Base-by-base conservation (phyloP, 495 filamentous ascomycete species). In the Aspergillus campestris region DNA sequence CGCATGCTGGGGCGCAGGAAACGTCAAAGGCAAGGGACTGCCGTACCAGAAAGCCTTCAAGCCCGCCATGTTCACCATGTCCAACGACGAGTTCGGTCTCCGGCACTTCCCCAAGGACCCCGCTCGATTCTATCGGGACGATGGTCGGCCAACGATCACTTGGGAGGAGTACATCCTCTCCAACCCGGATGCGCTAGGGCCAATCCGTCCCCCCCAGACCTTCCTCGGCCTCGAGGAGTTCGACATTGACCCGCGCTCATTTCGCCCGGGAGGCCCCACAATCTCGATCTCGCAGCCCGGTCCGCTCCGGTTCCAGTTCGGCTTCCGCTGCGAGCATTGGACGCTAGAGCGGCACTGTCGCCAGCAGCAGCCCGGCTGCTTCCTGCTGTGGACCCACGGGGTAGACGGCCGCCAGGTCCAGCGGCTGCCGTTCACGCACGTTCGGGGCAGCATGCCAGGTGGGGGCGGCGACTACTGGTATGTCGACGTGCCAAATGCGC, bases 1-100 rank as follows among this genome's bases (percentile, higher is more conserved):
- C 55, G 49, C 81, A 3, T 96, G 92, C 60, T 98, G 92, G 92
- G 92, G 92, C 33, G 88, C 91, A 0, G 92, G 92, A 8, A 56
- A 54, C 36, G 59, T 83, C 49, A 38, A 65, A 59, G 63, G 76
- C 34, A 36, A 61, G 53, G 69, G 67, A 30, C 49, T 64, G 52
- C 64, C 70, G 1, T 97, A 92, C 64, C 67, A 67, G 31, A 75
- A 82, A 49, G 50, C 58, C n/a, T 92, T 95, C 59, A 74, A 70
- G 2, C 77, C 89, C 1, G 57, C 68, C 7, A 67, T 74, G 55
- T 98, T 98, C 64, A 83, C 75, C n/a, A 75, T 82, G 60, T 64
- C 74, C n/a, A 95, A 95, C 57, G 81, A 87, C 33, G 77, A 83
- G 13, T 94, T 98, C 53, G 89, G 89, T 0, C 59, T 77, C 3